Conservation (phyloP, 768 basidiomycete species). For the Podaxis pistillaris region DNA sequence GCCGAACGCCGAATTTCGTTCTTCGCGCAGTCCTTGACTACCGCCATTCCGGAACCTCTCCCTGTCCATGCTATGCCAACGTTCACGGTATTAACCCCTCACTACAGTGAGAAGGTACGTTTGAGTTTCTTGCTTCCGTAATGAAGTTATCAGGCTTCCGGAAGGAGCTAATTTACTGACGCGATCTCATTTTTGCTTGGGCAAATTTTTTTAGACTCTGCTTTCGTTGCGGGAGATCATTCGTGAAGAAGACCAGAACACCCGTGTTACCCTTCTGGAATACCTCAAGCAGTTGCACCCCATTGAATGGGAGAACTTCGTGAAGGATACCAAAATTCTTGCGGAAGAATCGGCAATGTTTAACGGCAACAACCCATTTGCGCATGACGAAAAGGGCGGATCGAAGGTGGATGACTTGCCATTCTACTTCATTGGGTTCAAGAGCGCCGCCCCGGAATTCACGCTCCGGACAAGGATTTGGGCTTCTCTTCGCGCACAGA, state of each 20-base stretch:
- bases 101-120: conserved; percentile 94
- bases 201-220: conserved; percentile 60
- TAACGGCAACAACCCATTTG: conserved; percentile 68
- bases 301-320: conserved; percentile 99
- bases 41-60: conserved; percentile 88
- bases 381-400: conserved; percentile 76
- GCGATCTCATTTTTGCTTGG: conserved; percentile 9
- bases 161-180: conserved; percentile 13
- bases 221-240: conserved; percentile 98
- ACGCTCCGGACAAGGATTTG: conserved; percentile 98
- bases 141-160: not conserved
- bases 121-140: not conserved
- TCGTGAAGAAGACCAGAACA: conserved; percentile 96
- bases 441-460: conserved; percentile 97
- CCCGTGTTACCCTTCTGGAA: conserved; percentile 94
- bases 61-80: conserved; percentile 99
- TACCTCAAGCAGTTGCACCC: conserved; percentile 98
- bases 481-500: conserved; percentile 98
- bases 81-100: conserved; percentile 96
- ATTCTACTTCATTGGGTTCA: conserved; percentile 99
- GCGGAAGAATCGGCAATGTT: conserved; percentile 93
- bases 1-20: conserved; percentile 98
- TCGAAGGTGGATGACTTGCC: conserved; percentile 91
- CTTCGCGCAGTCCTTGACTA: conserved; percentile 97
- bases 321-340: conserved; percentile 98